phyloP scores from a whole-genome alignment of 768 basidiomycete species.

The Leccinum ochraceum region DNA sequence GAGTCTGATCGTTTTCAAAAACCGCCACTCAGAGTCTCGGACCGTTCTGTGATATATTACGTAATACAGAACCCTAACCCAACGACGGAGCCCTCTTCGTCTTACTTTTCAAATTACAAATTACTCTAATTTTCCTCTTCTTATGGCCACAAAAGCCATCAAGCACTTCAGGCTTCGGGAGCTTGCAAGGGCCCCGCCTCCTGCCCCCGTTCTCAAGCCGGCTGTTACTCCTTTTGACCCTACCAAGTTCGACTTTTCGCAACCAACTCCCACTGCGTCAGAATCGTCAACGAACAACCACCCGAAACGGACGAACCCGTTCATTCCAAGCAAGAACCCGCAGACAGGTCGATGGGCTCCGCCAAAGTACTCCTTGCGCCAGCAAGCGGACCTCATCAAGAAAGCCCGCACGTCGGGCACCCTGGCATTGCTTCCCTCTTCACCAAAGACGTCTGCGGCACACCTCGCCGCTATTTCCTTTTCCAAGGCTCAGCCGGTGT shows the following conservation, averaged over 20 bases:
- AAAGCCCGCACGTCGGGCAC: conserved; percentile 56
- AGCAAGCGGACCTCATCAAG: conserved; percentile 79
- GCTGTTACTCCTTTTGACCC: conserved; percentile 16
- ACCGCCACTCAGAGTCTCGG: no score
- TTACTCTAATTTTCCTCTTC: neutral
- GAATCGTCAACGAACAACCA: conserved; percentile 14
- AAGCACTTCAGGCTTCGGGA: conserved; percentile 30
- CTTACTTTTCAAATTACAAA: neutral
- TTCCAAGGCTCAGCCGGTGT: conserved; percentile 16
- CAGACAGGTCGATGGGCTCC: conserved; percentile 66
- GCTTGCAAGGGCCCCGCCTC: conserved; percentile 18
- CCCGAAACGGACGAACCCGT: conserved; percentile 56
- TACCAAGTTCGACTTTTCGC: conserved; percentile 23
- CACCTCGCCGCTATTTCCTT: conserved; percentile 26
- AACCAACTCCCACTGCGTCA: conserved; percentile 3
- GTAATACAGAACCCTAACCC: no score
- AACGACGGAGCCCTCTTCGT: fast-evolving
- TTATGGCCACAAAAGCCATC: conserved; percentile 28
- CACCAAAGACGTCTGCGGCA: conserved; percentile 52
- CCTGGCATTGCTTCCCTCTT: conserved; percentile 64
- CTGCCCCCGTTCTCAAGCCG: conserved; percentile 30
- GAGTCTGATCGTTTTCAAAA: no score
- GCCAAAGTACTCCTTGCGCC: conserved; percentile 69
- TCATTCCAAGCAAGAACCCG: conserved; percentile 62
- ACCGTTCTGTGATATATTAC: no score